Base-by-base conservation (phyloP, 2,329 filamentous ascomycete species). In the Dothideomycetes sp. region DNA sequence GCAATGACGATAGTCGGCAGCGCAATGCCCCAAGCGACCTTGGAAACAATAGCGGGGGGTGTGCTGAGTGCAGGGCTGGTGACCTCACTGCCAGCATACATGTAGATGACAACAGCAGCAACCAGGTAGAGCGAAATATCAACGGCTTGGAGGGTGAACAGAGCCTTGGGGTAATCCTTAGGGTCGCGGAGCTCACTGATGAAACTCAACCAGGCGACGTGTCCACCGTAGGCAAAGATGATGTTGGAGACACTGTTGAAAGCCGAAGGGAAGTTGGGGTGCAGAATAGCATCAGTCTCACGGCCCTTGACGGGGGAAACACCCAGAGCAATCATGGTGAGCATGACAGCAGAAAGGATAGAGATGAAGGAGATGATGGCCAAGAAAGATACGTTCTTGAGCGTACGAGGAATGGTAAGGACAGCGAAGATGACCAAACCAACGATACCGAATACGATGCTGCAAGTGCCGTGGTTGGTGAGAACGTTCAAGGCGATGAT, bases 1-100 rank as follows among this genome's bases (percentile, higher is more conserved):
- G 80, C 77, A 35, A 84, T 74, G 37, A 84, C 64, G 40, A 84
- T 84, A 19, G 81, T 84, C 6, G 80, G 80, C 5, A 82, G 65
- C 0, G 80, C 80, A 44, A 84, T 66, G 17, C 78, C 81, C 60
- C 77, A 84, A 12, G 79, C 77, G 12, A 79, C 62, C 56, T 82
- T 83, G 30, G 69, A 65, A 22, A 83, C 61, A 0, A 70, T 49
- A 1, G 56, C 55, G 1, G 67, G 66, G 5, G 78, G 72, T 0
- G 78, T 80, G 7, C 76, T 74, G 2, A 84, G 67, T 0, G 81
- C 80, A 0, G 81, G 81, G 1, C 75, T 78, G 1, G 70, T 66
- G 0, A 84, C 78, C 13, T 68, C 59, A 0, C 67, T 63, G 1
- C 81, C 80, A 3, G 71, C 73, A 50, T 70, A 84, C 45, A 72